Evolutionary conservation across 805 yeast genomes (phyloP), one percentile per base, ranked within the genome.

Genomic region (Spathaspora passalidarum): DNA sequence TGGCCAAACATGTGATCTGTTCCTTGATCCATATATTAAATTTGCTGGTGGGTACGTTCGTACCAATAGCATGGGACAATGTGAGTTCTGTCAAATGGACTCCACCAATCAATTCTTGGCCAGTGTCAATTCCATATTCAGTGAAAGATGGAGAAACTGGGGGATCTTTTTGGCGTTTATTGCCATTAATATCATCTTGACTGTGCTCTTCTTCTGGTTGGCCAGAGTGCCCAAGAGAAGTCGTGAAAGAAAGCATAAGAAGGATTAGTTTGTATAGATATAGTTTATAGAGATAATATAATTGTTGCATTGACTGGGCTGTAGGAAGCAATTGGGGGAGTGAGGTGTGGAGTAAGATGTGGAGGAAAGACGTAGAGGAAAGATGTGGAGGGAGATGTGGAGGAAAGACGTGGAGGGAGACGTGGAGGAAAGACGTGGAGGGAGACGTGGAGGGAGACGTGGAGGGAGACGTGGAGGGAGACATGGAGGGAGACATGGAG

Each of bases 191-290:
- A 58, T 69, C 25, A 40, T 66, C 11, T 46, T 61, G 3, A 59
- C 74, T 9, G 49, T 67, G 7, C 46, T 60, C 48, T 56, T 73
- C 52, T 75, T 84, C 73, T 82, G 86, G 84, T 59, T 80, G 20
- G 79, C 82, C 10, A 79, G 94, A 74, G 92, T 86, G 49, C 94
- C 94, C 45, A 84, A 84, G 76, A 78, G 75, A 51, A 61, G 55
- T 52, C 63, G 72, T 55, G 60, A 65, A 54, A 66, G 63, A 61
- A 67, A 66, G 60, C 47, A 45, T 25, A 39, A 39, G 40, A 22
- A 44, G 32, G 34, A 29, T 29, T 29, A 29, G 16, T 29, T 29
- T 29, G 14, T 14, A 29, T 29, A n/a, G n/a, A n/a, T n/a, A n/a
- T n/a, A n/a, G 34, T 29, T 29, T 29, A 29, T 29, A 29, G 34